Conservation (phyloP, 2,329 filamentous ascomycete species). For the Monosporascus sp. region DNA sequence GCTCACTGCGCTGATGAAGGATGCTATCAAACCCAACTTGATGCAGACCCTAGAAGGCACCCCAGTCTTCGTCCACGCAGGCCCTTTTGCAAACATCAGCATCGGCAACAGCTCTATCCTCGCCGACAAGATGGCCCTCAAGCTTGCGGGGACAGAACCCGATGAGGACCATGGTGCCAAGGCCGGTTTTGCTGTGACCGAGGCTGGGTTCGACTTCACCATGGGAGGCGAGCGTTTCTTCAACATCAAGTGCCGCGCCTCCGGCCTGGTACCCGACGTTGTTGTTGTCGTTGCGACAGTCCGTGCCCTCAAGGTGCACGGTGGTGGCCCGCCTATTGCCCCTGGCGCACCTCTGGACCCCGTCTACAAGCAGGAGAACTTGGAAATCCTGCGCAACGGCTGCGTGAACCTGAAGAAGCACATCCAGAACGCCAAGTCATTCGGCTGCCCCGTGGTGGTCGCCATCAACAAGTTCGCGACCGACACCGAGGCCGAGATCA, state of each 20-base stretch:
- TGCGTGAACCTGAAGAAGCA: constrained; percentile 96
- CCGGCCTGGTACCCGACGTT: constrained; percentile 85
- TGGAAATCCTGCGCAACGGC: constrained; percentile 82
- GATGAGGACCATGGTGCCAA: constrained; percentile 81
- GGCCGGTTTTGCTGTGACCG: constrained; percentile 90
- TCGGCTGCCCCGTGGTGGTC: constrained; percentile 90
- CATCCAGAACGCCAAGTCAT: constrained; percentile 81
- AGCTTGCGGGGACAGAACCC: constrained; percentile 88
- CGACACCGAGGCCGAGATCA: constrained; percentile 88
- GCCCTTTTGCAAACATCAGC: constrained; percentile 96
- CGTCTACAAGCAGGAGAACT: constrained; percentile 89
- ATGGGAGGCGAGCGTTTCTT: constrained; percentile 99
- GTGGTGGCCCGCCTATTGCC: constrained; percentile 88
- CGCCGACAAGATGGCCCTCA: constrained; percentile 91
- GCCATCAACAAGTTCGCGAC: constrained; percentile 96
- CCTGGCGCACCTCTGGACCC: constrained; percentile 80
- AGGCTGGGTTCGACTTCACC: constrained; percentile 98
- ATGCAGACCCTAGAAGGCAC: constrained; percentile 99
- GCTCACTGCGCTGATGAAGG: constrained; percentile 90
- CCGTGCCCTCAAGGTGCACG: constrained; percentile 93
- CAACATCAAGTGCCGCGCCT: constrained; percentile 98
- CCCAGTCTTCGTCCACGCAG: constrained; percentile 94
- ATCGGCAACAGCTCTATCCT: constrained; percentile 95
- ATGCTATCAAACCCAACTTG: constrained; percentile 97
- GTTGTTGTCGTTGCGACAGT: constrained; percentile 95